Base-by-base conservation (phyloP, 352 stramenopile genomes). In the Phytopythium oedochilum region DNA sequence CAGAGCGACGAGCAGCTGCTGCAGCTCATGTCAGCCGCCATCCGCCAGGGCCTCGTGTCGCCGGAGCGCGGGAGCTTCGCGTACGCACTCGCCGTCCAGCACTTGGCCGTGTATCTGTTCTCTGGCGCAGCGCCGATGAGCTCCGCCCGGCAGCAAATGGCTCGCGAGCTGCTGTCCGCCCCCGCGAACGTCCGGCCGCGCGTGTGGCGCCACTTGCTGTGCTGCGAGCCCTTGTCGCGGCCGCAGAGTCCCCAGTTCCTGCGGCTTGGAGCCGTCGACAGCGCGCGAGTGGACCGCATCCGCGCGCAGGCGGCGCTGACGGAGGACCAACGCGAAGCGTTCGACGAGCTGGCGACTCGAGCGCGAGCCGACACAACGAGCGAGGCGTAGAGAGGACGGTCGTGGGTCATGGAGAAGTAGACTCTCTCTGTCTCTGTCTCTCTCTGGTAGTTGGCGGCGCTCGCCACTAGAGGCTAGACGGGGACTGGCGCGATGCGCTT, bases 71-170 rank as follows among this genome's bases (percentile, higher is more conserved):
- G 78, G 0, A 32, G 39, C 22, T 86, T 92, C 55, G 76, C 68
- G 10, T 92, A 86, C 51, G 70, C 63, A 29, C 10, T 92, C 12
- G 78, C 78, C 9, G 60, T 92, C 26, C 69, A 92, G 50, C 68
- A 88, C 58, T 35, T 88, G 20, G 63, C 72, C 2, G 64, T 59
- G 17, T 91, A 89, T 39, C 26, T 89, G 42, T 88, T 89, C 56
- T 40, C 46, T 5, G 59, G 71, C 15, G 63, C 54, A 32, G 32
- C 25, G 9, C 8, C 11, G 2, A 54, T 89, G 35, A 88, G 64
- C 45, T 73, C 70, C 36, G 68, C 68, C 2, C 76, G 79, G 1
- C 79, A 87, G 38, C 53, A 71, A 20, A 60, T 89, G 28, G 63
- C 70, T 5, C 71, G 83, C 43, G 73, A 74, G 48, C 64, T 88